Evolutionary conservation across 495 filamentous ascomycete genomes (phyloP).

Genomic region (Cryomyces antarcticus): DNA sequence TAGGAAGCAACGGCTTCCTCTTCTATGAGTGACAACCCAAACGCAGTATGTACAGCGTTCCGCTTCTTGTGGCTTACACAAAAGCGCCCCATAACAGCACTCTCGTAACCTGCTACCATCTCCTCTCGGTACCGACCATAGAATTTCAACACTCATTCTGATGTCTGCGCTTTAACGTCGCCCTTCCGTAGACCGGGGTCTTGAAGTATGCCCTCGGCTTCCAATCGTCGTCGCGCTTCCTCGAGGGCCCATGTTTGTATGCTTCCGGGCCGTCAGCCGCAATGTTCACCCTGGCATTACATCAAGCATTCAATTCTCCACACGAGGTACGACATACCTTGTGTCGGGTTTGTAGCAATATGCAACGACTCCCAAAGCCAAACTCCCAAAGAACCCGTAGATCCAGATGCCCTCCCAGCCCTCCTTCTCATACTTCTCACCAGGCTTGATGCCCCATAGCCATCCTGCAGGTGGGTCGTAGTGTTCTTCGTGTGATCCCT

Average conservation of each 20-base stretch:
- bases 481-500: conserved; percentile 38
- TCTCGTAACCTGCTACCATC: no score
- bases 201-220: conserved; percentile 81
- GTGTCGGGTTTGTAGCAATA: conserved; percentile 98
- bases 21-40: no score
- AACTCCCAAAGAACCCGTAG: conserved; percentile 76
- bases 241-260: conserved; percentile 99
- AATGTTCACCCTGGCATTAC: background rate
- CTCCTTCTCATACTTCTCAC: conserved; percentile 86
- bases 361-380: conserved; percentile 51
- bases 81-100: no score
- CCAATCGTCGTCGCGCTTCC: conserved; percentile 80
- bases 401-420: conserved; percentile 83
- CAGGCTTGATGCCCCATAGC: conserved; percentile 78
- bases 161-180: background rate
- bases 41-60: no score
- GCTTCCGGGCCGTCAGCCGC: conserved; percentile 25
- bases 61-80: no score
- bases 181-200: conserved; percentile 32
- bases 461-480: conserved; percentile 85
- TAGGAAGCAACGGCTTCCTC: no score
- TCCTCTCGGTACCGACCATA: no score
- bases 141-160: background rate
- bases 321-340: conserved; percentile 43
- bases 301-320: background rate